Base-by-base conservation (phyloP, 345 rosid species). In the Physaria fendleri region DNA sequence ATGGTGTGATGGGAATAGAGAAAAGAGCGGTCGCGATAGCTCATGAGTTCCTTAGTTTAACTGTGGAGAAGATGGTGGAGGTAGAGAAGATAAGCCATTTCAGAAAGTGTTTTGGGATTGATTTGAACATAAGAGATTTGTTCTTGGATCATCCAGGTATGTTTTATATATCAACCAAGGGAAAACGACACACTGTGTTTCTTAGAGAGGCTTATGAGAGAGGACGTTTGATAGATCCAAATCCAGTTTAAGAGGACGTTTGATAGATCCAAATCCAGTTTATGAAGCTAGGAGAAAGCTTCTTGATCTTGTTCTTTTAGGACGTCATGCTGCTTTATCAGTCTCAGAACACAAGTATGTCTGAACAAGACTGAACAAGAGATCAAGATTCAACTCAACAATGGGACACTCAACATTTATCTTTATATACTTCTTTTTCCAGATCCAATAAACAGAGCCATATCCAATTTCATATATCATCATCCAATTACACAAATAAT, bases 71-170 rank as follows among this genome's bases (percentile, higher is more conserved):
- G 75, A 83, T 80, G 91, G 89, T 92, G 66, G 97, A 83, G 58
- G 97, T 86, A 64, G 97, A 93, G 62, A 87, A 89, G 81, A 85
- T 89, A 12, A 93, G 99, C 59, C 97, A 87, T 70, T 93, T 85
- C 58, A 82, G 95, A 68, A 84, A 83, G 53, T 79, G 85, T 47
- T 87, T 86, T 29, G 84, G 82, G 64, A 82, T 93, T 68, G 94
- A 89, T 66, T 63, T 89, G 56, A 93, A 89, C 61, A 74, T 87
- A 4, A 76, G 94, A 78, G 95, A 89, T 69, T 70, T 89, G 79
- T 85, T 93, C 78, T 77, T 93, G 78, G 97, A 87, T 79, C 95
- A 89, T 60, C 95, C 94, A 0, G 94, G 97, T 2, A 75, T 89
- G 41, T 87, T 85, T 78, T 87, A 85, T 65, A 48, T 87, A 65